These are phyloP conservation scores for Tylopilus felleus DNA, from an alignment of 768 basidiomycete genomes.

Conservation along the genomic window DNA sequence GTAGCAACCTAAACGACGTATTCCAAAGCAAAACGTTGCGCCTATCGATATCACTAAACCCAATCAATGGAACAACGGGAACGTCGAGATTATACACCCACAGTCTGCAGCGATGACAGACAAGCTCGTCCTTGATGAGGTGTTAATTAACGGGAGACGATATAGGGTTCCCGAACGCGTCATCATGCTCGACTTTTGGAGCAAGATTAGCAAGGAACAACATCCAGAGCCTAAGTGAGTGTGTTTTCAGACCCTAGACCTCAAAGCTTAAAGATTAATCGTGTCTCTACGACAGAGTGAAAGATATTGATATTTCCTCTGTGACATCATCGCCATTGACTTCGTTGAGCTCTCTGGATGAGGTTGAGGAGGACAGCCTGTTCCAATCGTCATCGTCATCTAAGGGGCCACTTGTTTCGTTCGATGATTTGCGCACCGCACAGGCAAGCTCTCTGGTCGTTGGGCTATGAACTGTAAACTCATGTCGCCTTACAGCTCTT, in stretches of 20 bases:
- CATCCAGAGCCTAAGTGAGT: constrained; percentile 42
- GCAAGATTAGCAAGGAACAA: constrained; percentile 56
- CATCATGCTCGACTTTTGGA: constrained; percentile 95
- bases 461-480: constrained; percentile 9
- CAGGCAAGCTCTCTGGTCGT: constrained; percentile 40
- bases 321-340: constrained; percentile 69
- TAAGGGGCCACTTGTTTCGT: constrained; percentile 29
- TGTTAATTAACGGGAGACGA: constrained; percentile 81
- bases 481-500: constrained; percentile 33
- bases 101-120: constrained; percentile 45
- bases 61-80: constrained; percentile 83
- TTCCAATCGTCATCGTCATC: constrained; percentile 24
- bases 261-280: neutral
- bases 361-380: constrained; percentile 39
- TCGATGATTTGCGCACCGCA: constrained; percentile 56
- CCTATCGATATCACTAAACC: constrained; percentile 75
- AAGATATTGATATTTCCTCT: constrained; percentile 37
- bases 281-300: constrained; percentile 14
- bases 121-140: constrained; percentile 70
- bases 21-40: constrained; percentile 64
- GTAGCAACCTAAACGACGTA: constrained; percentile 76
- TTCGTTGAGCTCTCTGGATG: constrained; percentile 70
- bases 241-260: neutral
- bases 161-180: constrained; percentile 92
- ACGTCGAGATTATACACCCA: constrained; percentile 80